A percentile compares a stretch with the other conserved stretches of the same genome.
Evolutionary conservation across 2,329 filamentous ascomycete genomes (phyloP).

Genomic region (Metarhizium brunneum): DNA sequence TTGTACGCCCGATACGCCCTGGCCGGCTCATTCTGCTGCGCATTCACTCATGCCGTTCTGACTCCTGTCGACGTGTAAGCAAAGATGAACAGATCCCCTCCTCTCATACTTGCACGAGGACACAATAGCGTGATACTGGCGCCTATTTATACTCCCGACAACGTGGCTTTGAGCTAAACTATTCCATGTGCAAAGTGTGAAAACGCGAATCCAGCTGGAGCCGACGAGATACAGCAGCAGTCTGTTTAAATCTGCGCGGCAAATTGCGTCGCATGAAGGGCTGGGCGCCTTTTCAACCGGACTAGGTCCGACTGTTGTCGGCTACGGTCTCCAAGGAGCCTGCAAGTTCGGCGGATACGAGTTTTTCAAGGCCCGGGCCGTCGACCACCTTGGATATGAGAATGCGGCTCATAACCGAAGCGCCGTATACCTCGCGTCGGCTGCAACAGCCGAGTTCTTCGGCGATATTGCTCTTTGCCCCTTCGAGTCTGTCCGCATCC

Average conservation of each 20-base stretch:
- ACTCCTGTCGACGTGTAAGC: conserved; percentile 99
- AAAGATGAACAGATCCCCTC: no score
- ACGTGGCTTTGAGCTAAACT: background rate
- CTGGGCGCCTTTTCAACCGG: conserved; percentile 79
- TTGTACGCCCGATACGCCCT: conserved; percentile 97
- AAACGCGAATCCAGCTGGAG: conserved; percentile 92
- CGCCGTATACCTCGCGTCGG: conserved; percentile 67
- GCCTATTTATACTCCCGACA: background rate
- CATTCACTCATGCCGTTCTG: conserved; percentile 90
- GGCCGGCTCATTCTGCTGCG: conserved; percentile 95
- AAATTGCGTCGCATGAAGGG: conserved; percentile 78
- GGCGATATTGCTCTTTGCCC: conserved; percentile 80
- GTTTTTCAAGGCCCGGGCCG: conserved; percentile 89
- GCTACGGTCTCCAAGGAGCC: conserved; percentile 90
- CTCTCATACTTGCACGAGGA: no score
- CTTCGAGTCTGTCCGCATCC: conserved; percentile 87
- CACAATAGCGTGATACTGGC: background rate
- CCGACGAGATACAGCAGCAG: conserved; percentile 81
- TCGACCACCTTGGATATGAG: conserved; percentile 71
- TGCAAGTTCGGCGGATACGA: conserved; percentile 95
- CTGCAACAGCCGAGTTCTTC: conserved; percentile 57
- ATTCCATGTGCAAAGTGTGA: conserved; percentile 53
- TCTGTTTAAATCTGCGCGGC: conserved; percentile 75
- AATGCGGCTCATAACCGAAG: conserved; percentile 70
- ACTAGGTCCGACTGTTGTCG: conserved; percentile 74